Percentiles rank a stretch among this genome's conserved stretches.
Conservation (phyloP, 106 monocot species). For the Acorus gramineus region DNA sequence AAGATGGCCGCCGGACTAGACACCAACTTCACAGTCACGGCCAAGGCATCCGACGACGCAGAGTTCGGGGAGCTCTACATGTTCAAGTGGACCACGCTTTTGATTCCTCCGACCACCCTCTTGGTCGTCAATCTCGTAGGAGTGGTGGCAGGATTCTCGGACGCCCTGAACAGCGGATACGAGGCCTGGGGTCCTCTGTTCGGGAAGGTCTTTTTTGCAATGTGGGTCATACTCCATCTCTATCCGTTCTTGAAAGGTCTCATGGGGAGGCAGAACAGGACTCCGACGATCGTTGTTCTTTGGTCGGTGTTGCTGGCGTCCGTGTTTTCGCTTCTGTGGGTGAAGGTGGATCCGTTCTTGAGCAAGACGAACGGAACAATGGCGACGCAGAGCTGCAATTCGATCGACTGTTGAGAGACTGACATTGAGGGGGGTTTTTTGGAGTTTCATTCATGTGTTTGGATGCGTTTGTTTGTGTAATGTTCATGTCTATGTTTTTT, state of each 20-base stretch:
- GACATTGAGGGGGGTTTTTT: no score
- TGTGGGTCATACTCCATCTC: conserved; percentile 93
- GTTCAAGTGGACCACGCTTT: conserved; percentile 84
- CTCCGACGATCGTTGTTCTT: conserved; percentile 84
- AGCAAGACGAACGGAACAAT: conserved; percentile 17
- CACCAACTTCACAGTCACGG: conserved; percentile 97
- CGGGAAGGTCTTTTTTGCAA: conserved; percentile 83
- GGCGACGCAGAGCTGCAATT: conserved; percentile 35
- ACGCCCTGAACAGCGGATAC: conserved; percentile 88
- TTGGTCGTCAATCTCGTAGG: conserved; percentile 76
- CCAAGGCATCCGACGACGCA: conserved; percentile 63
- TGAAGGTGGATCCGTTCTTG: conserved; percentile 87
- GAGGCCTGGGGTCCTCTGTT: conserved; percentile 90
- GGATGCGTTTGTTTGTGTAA: no score
- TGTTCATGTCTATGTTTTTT: no score
- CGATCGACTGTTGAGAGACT: conserved; percentile 54
- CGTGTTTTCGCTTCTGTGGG: conserved; percentile 89
- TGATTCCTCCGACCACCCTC: conserved; percentile 82
- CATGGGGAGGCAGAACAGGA: conserved; percentile 90
- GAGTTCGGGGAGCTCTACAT: conserved; percentile 76
- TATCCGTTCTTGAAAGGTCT: conserved; percentile 98
- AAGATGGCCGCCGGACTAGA: conserved; percentile 84
- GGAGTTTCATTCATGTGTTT: no score
- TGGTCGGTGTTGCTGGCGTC: conserved; percentile 92
- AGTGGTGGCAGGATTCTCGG: conserved; percentile 81